Percentiles rank a stretch among this genome's conserved stretches.
Evolutionary conservation across 2,329 filamentous ascomycete species (phyloP).

Genomic region (Pleomassaria siparia): DNA sequence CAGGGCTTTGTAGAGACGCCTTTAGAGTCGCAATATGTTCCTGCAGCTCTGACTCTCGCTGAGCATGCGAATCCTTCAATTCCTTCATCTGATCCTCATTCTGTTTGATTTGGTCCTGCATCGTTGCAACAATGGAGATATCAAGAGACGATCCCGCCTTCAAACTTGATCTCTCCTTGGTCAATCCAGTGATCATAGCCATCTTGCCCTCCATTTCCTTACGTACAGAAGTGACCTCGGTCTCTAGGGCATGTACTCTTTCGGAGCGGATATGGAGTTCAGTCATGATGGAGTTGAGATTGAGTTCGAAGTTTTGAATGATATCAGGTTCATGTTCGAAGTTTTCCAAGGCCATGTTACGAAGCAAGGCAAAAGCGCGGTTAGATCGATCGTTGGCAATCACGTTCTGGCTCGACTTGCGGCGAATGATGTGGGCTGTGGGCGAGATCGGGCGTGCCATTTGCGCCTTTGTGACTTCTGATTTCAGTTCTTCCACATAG

Average conservation of each 20-base stretch:
- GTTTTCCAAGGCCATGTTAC: constrained; percentile 84
- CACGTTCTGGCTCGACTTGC: constrained; percentile 89
- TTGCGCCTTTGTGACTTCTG: constrained; percentile 78
- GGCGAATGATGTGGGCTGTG: constrained; percentile 77
- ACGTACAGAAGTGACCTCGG: constrained; percentile 77
- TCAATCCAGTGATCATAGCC: constrained; percentile 90
- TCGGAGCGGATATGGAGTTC: constrained; percentile 86
- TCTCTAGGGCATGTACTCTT: constrained; percentile 85
- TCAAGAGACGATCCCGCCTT: constrained; percentile 80
- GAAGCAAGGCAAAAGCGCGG: constrained; percentile 83
- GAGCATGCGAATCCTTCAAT: constrained; percentile 71
- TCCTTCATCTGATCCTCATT: constrained; percentile 76
- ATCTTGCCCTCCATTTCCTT: constrained; percentile 98
- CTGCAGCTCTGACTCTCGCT: constrained; percentile 73
- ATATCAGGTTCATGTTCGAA: constrained; percentile 80
- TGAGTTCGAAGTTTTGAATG: constrained; percentile 90
- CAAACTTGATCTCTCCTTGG: constrained; percentile 87
- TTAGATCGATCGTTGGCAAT: constrained; percentile 88
- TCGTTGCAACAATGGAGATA: constrained; percentile 82
- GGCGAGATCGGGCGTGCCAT: constrained; percentile 62
- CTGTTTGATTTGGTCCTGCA: constrained; percentile 85
- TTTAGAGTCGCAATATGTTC: constrained; percentile 71
- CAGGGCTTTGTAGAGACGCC: constrained; percentile 47
- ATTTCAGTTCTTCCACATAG: constrained; percentile 88
- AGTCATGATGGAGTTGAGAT: constrained; percentile 88